Percentiles rank a stretch among this genome's conserved stretches.
Conservation (phyloP, 176 grass and related monocot species). For the Neostapfia colusana region DNA sequence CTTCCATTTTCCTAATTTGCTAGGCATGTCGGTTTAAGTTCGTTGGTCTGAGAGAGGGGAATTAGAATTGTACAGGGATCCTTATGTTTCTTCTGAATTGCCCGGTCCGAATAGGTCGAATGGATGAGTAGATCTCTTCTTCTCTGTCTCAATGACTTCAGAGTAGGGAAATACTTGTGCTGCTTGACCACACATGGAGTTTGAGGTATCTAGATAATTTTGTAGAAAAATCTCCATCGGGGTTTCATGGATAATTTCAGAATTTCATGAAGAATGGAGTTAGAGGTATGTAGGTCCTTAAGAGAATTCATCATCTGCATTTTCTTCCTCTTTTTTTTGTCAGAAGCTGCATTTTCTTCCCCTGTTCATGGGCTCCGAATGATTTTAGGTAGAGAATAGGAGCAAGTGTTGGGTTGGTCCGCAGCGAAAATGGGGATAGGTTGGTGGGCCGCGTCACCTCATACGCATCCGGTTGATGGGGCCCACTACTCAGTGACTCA, state of each 20-base stretch:
- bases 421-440: neutral
- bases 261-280: neutral
- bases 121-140: neutral
- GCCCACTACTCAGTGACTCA: neutral
- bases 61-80: neutral
- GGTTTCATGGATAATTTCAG: too few relatives aligned
- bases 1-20: neutral
- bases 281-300: neutral
- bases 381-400: neutral
- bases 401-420: neutral
- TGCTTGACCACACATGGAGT: neutral
- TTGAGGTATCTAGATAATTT: too few relatives aligned
- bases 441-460: neutral
- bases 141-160: neutral
- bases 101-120: neutral
- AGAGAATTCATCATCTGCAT: neutral
- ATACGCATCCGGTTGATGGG: conserved; percentile 14
- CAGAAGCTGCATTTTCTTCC: too few relatives aligned
- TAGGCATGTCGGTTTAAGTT: neutral
- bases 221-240: too few relatives aligned
- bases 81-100: neutral
- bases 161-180: neutral
- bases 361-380: neutral
- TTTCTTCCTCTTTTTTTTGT: neutral
- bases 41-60: neutral